Evolutionary conservation across 2,329 filamentous ascomycete genomes (phyloP), one percentile per base, ranked within the genome.

Genomic region (Aspergillus ibericus): DNA sequence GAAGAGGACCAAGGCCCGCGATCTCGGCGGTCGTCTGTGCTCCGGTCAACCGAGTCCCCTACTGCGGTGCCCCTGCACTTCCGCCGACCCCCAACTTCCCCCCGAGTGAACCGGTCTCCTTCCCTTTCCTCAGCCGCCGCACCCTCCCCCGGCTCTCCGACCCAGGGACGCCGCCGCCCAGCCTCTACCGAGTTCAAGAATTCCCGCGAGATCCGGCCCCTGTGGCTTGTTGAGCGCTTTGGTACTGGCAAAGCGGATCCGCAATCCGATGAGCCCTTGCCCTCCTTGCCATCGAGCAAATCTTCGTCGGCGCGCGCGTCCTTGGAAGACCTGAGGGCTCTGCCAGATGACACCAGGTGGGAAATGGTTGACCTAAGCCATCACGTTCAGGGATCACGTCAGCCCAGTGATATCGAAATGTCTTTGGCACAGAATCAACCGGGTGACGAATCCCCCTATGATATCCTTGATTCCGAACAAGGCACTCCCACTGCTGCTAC

Each of bases 171-270:
- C 60, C 72, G 74, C 47, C 79, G 82, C 35, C 75, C 78, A 0
- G 77, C 75, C 53, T 85, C 82, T 1, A 76, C 77, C 4, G 82
- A 85, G 61, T 84, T 84, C 68, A 80, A 77, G 59, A 75, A 75
- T 35, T 78, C 75, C 16, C 84, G 84, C 55, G 91, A 95, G 70
- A 88, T 93, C 68, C 88, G 90, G 65, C 93, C 93, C 0, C 78
- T 97, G 8, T 93, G 90, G 74, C 86, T 96, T 20, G 85, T 96
- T 6, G 90, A 96, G 72, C 86, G 81, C 29, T 84, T 82, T 63
- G 76, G 78, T 18, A 62, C 70, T 9, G 69, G 63, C 16, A 81
- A 82, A 66, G 68, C 72, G 16, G 76, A 72, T 62, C 71, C 68
- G 15, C 72, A 77, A 38, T 61, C 63, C 13, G 75, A 79, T 25